phyloP scores from a whole-genome alignment of 2,329 filamentous ascomycete genomes.

The Fonsecaea multimorphosa region DNA sequence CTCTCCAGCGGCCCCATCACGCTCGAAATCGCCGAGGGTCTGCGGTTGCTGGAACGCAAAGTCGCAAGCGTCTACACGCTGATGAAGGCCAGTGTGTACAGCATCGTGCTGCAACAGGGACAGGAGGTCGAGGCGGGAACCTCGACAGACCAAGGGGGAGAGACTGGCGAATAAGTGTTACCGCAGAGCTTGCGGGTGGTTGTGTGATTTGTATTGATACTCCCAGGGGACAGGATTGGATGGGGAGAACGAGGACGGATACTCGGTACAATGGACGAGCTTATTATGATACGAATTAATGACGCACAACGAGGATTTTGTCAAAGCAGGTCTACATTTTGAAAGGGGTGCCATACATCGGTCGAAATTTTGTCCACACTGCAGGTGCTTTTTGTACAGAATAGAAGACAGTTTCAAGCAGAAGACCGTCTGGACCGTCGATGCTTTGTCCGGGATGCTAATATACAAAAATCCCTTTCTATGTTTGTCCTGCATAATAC shows the following conservation, averaged over 20 bases:
- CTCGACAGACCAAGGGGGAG: conserved; percentile 12
- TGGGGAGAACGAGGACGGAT: neutral
- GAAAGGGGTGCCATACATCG: neutral
- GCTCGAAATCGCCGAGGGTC: conserved; percentile 78
- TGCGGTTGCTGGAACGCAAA: conserved; percentile 89
- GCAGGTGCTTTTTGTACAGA: conserved; percentile 14
- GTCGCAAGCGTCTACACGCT: conserved; percentile 93
- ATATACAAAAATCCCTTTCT: conserved; percentile 40
- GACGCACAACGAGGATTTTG: neutral
- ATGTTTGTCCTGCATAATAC: conserved; percentile 84
- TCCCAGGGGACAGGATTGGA: neutral
- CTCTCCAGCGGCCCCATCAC: conserved; percentile 75
- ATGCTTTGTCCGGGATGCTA: neutral
- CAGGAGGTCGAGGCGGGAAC: conserved; percentile 56
- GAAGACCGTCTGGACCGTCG: neutral
- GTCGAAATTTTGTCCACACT: neutral
- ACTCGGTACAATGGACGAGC: too few species aligned
- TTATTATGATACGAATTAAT: neutral
- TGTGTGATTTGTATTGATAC: neutral
- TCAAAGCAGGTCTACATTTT: neutral
- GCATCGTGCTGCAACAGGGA: conserved; percentile 90
- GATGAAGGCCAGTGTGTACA: conserved; percentile 97
- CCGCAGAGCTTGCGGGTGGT: neutral
- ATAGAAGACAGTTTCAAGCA: neutral
- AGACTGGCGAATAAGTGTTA: neutral